Conservation (phyloP, 2,329 filamentous ascomycete species). For the Lasiodiplodia sp. region DNA sequence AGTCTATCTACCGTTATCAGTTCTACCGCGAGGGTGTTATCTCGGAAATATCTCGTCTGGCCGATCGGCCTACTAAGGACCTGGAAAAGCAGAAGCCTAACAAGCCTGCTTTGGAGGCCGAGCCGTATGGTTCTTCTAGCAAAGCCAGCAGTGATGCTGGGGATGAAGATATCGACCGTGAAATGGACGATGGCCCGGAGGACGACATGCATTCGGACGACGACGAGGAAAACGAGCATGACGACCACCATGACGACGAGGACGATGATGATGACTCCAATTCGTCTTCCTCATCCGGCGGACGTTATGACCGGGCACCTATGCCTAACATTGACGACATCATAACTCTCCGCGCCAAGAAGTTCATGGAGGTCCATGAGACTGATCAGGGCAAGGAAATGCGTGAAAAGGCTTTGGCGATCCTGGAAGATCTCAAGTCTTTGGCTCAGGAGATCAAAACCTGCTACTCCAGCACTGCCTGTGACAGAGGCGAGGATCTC, state of each 20-base stretch:
- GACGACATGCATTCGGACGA: conserved; percentile 61
- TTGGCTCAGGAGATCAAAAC: conserved; percentile 75
- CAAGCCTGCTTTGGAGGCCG: conserved; percentile 38
- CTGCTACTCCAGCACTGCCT: conserved; percentile 66
- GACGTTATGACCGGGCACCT: conserved; percentile 34
- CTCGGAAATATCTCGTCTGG: conserved; percentile 84
- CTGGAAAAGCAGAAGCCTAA: conserved; percentile 36
- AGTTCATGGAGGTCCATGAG: conserved; percentile 84
- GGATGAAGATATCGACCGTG: conserved; percentile 47
- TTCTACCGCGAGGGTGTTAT: conserved; percentile 98
- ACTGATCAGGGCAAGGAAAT: conserved; percentile 75
- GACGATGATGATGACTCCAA: conserved; percentile 70
- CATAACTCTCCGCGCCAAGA: conserved; percentile 79
- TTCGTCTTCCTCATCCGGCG: conserved; percentile 63
- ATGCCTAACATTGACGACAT: conserved; percentile 68
- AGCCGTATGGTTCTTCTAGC: conserved; percentile 37
- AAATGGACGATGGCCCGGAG: conserved; percentile 61
- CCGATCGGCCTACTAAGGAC: conserved; percentile 56
- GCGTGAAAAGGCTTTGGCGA: conserved; percentile 79
- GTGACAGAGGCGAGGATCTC: conserved; percentile 64
- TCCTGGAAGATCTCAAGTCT: conserved; percentile 74
- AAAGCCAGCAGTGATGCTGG: conserved; percentile 36
- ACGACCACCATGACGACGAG: conserved; percentile 51
- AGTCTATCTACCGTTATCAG: conserved; percentile 90
- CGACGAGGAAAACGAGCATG: conserved; percentile 54